Evolutionary conservation across 129 eudicot species (phyloP).

Genomic region (Erigeron canadensis): DNA sequence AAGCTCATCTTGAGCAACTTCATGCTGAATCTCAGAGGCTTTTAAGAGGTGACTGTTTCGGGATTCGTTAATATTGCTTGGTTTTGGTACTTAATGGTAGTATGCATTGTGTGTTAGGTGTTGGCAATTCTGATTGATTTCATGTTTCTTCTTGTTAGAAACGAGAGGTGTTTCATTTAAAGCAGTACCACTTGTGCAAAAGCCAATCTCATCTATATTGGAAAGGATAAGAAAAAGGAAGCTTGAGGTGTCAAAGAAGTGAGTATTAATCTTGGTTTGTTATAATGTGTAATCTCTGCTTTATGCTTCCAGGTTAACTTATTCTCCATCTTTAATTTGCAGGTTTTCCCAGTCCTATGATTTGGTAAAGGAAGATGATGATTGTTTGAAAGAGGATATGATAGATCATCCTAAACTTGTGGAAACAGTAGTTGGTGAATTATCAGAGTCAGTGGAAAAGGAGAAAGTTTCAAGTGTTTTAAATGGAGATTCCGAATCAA

Average conservation of each 20-base stretch:
- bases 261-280: slow-evolving; percentile 22
- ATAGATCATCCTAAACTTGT: slow-evolving; percentile 31
- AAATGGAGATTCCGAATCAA: slow-evolving; percentile 21
- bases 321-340: slow-evolving; percentile 8
- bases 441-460: slow-evolving; percentile 27
- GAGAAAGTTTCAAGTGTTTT: slow-evolving; percentile 23
- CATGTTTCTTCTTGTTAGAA: slow-evolving; percentile 34
- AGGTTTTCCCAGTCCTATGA: slow-evolving; percentile 31
- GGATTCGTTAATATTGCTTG: slow-evolving; percentile 10
- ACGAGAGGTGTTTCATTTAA: slow-evolving; percentile 74
- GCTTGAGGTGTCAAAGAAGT: slow-evolving; percentile 75
- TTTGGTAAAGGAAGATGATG: slow-evolving; percentile 28
- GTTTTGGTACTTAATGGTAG: not conserved
- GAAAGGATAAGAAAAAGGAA: slow-evolving; percentile 80
- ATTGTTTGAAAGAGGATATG: slow-evolving; percentile 25
- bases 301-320: slow-evolving; percentile 1
- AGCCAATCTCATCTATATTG: slow-evolving; percentile 76
- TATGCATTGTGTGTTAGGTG: not conserved
- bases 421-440: slow-evolving; percentile 27
- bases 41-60: slow-evolving; percentile 56
- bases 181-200: slow-evolving; percentile 65
- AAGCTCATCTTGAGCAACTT: slow-evolving; percentile 57
- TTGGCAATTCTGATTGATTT: not conserved
- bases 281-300: not conserved
- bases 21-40: slow-evolving; percentile 85